Evolutionary conservation across 83 land plant genomes (phyloP), one percentile per base, ranked within the genome.

Genomic region (Isoetes engelmannii): DNA sequence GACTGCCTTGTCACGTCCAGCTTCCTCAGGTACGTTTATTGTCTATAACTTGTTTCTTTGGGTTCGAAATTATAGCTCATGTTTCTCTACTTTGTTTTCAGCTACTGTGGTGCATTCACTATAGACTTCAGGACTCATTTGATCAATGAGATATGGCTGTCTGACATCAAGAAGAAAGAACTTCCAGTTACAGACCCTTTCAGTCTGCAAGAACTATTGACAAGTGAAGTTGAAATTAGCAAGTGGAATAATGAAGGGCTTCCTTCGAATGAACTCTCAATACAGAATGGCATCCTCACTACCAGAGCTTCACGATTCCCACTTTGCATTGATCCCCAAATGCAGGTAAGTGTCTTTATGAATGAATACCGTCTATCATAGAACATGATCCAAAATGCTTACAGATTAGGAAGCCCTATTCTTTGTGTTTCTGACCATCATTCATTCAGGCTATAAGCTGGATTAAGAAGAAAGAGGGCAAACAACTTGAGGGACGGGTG

Each of bases 201-300:
- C 12, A 9, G 47, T 13, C 61, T 78, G 8, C 73, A 78, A 45
- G 55, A 59, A 12, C 43, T 78, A 17, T 65, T 78, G 8, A 73
- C 81, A 54, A 76, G 72, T 63, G 81, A 78, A 37, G 77, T 78
- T 61, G 81, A 78, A 44, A 78, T 74, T 19, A 78, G 77, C 68
- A 78, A 63, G 56, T 78, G 81, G 81, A 74, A 75, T 51, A 78
- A 73, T 50, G 73, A 78, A 68, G 81, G 81, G 41, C 72, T 78
- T 45, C 81, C 81, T 20, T 78, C 81, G 9, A 78, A 78, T 69
- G 81, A 78, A 53, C 81, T 78, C 48, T 78, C 81, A 5, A 74
- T 78, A 21, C 81, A 78, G 58, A 78, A 78, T 63, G 81, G 77
- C 65, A 78, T 78, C 41, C 77, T 78, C 5, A 78, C 81, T 62